Base-by-base conservation (phyloP, 495 filamentous ascomycete genomes). In the Rhypophila decipiens region DNA sequence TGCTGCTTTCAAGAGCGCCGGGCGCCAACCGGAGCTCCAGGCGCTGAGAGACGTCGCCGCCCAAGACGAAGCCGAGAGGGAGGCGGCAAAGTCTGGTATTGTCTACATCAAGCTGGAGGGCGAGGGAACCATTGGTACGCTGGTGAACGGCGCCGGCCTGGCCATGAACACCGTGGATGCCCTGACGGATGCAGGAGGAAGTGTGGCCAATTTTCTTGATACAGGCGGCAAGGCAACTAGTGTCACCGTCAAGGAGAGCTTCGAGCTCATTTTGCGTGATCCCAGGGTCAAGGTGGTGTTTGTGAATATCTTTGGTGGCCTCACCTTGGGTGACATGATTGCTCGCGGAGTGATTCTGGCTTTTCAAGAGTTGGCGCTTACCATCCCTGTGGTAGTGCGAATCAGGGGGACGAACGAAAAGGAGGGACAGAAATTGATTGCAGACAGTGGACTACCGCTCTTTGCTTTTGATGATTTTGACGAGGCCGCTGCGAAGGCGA, bases 91-190 rank as follows among this genome's bases (percentile, higher is more conserved):
- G 47, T 65, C 82, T 44, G 86, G 86, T 18, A 90, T 90, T 53
- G 81, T 88, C 12, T 90, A 86, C 56, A 64, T 88, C 55, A 83
- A 65, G 41, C 63, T 78, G 5, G n/a, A 42, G 1, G 76, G 76
- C 0, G 56, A 70, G 41, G 75, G 77, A 49, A 74, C 70, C 39
- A 77, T 90, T 48, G 87, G 86, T 22, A 90, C 85, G 2, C 64
- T 89, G 24, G 86, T 90, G 47, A 95, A 95, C 57, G 90, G 90
- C 36, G 90, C 90, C 20, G 90, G 90, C 3, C 80, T 95, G 18
- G 88, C 88, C 9, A 94, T 96, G 88, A 94, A 94, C 65, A 94
- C 90, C 0, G 79, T 88, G 47, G 90, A 95, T 57, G 84, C 85
- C 2, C 77, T 94, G 5, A 72, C 75, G 3, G 65, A 77, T 33